A percentile compares a stretch with the other conserved stretches of the same genome.
phyloP scores from a whole-genome alignment of 805 yeast species.

The Lipomyces chichibuensis region DNA sequence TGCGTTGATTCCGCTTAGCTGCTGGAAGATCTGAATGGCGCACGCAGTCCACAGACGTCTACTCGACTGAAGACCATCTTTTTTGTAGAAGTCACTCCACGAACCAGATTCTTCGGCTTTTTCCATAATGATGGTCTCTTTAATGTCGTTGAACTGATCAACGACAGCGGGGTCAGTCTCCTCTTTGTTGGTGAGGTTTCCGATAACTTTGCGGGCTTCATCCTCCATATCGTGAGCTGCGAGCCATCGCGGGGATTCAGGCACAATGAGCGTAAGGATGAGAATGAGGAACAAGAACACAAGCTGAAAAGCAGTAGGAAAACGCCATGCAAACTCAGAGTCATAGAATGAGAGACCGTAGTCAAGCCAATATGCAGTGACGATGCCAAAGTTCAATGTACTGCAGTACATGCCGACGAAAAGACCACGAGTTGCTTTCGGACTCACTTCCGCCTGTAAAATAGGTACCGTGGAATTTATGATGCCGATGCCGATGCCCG shows the following conservation, averaged over 20 bases:
- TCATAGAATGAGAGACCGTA: constrained; percentile 68
- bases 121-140: constrained; percentile 3
- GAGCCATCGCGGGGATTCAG: constrained; percentile 24
- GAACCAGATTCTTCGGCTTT: constrained; percentile 6
- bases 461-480: constrained; percentile 81
- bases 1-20: constrained; percentile 30
- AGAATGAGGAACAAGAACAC: constrained; percentile 62
- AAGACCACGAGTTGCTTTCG: constrained; percentile 67
- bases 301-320: constrained; percentile 74
- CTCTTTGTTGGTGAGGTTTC: constrained; percentile 2
- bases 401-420: constrained; percentile 73
- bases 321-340: constrained; percentile 64
- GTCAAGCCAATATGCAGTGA: constrained; percentile 77
- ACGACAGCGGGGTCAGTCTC: not conserved
- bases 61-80: constrained; percentile 9
- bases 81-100: not conserved
- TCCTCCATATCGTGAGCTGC: constrained; percentile 10
- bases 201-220: constrained; percentile 10
- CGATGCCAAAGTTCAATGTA: constrained; percentile 71
- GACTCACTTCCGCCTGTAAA: constrained; percentile 76
- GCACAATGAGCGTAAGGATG: constrained; percentile 52
- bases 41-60: constrained; percentile 16
- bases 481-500: constrained; percentile 78
- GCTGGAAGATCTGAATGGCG: constrained; percentile 19
- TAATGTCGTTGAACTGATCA: not conserved